Evolutionary conservation across 371 early-diverging fungal species (phyloP).

Genomic region (Syncephalastrum sp.): DNA sequence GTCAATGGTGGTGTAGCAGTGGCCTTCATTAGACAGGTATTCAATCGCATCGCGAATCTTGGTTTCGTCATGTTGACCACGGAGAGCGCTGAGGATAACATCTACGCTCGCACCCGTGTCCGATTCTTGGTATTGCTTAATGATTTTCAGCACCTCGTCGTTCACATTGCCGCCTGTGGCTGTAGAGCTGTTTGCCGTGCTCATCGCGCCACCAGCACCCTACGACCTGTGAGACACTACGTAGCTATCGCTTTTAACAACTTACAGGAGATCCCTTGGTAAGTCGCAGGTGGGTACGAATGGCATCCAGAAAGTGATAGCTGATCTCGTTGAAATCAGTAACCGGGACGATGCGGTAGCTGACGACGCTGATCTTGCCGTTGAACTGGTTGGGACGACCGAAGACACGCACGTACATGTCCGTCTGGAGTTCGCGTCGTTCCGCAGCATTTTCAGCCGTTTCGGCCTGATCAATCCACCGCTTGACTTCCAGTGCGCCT

Average conservation of each 20-base stretch:
- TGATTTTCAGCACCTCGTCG: conserved; percentile 21
- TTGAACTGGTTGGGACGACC: conserved; percentile 68
- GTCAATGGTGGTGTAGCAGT: conserved; percentile 64
- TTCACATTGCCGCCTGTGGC: conserved; percentile 9
- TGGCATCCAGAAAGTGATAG: conserved; percentile 67
- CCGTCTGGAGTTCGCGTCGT: conserved; percentile 24
- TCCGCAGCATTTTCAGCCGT: conserved; percentile 26
- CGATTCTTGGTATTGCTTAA: conserved; percentile 20
- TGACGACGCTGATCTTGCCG: conserved; percentile 47
- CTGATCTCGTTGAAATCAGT: conserved; percentile 74
- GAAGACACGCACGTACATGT: conserved; percentile 65
- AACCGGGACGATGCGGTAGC: conserved; percentile 59
- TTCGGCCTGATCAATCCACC: conserved; percentile 55
- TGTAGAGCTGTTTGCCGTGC: conserved; percentile 9
- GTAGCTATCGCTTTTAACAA: not conserved
- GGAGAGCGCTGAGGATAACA: conserved; percentile 33
- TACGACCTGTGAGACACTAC: not conserved
- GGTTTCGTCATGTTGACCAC: conserved; percentile 28
- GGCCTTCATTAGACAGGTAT: conserved; percentile 59
- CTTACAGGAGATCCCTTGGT: conserved; percentile 22
- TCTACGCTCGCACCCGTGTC: conserved; percentile 36
- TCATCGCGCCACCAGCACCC: not conserved
- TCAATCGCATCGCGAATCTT: conserved; percentile 52
- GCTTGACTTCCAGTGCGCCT: conserved; percentile 66
- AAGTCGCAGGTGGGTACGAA: conserved; percentile 58